Percentiles rank a stretch among this genome's conserved stretches.
Evolutionary conservation across 1,284 basidiomycete genomes (phyloP).

Genomic region (Austroboletus novae-zelandiae): DNA sequence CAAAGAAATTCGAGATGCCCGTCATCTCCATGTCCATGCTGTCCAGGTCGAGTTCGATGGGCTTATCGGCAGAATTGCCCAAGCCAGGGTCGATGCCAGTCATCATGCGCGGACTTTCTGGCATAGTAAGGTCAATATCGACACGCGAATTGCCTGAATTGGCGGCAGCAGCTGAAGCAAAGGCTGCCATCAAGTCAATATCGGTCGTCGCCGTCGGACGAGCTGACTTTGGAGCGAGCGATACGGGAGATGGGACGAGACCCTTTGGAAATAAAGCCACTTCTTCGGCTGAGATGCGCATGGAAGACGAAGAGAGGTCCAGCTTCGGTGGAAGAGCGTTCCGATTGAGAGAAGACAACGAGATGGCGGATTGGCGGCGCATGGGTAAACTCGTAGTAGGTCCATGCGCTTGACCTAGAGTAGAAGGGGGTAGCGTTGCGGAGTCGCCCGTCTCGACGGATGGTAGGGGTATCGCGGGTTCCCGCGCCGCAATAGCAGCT

Average conservation of each 20-base stretch:
- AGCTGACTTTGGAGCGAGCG: slow-evolving; percentile 73
- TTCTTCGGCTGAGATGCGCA: slow-evolving; percentile 62
- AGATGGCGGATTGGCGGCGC: slow-evolving; percentile 70
- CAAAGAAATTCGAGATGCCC: slow-evolving; percentile 53
- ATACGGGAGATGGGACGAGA: slow-evolving; percentile 66
- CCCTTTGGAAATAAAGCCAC: slow-evolving; percentile 53
- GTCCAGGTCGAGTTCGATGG: slow-evolving; percentile 76
- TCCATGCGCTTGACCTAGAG: slow-evolving; percentile 30
- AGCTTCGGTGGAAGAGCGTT: slow-evolving; percentile 68
- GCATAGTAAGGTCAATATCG: slow-evolving; percentile 42
- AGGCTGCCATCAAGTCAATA: slow-evolving; percentile 60
- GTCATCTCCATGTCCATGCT: slow-evolving; percentile 61
- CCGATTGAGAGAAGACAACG: slow-evolving; percentile 71
- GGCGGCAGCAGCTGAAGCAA: slow-evolving; percentile 43
- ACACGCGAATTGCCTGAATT: slow-evolving; percentile 30
- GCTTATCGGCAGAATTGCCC: slow-evolving; percentile 71
- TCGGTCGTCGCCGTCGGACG: slow-evolving; percentile 53
- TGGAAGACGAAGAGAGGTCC: slow-evolving; percentile 64
- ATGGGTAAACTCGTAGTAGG: slow-evolving; percentile 25
- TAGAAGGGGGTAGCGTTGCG: slow-evolving; percentile 14
- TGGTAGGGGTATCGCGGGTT: slow-evolving; percentile 26
- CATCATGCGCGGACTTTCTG: slow-evolving; percentile 35
- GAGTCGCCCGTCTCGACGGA: slow-evolving; percentile 30
- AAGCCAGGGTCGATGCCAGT: slow-evolving; percentile 33
- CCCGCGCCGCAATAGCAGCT: slow-evolving; percentile 35